Evolutionary conservation across 2,329 filamentous ascomycete genomes (phyloP).

Genomic region (Talaromyces funiculosus): DNA sequence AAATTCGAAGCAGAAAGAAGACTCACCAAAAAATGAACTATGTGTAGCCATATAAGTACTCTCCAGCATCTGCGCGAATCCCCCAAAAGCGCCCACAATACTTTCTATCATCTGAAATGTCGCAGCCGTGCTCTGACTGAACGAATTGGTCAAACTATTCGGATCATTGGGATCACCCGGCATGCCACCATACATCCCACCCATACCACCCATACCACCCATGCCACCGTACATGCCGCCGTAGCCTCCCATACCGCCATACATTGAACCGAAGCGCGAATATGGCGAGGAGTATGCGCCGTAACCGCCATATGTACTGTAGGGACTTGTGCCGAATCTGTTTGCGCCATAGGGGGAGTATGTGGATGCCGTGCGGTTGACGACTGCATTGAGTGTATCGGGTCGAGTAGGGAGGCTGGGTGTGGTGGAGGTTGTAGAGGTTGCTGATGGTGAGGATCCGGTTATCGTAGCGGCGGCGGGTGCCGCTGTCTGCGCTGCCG

Average conservation of each 20-base stretch:
- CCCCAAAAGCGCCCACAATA: slow-evolving; percentile 91
- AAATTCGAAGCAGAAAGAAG: neutral
- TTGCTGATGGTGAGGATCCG: slow-evolving; percentile 36
- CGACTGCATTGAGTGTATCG: slow-evolving; percentile 67
- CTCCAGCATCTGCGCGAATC: slow-evolving; percentile 98
- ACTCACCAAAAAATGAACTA: slow-evolving; percentile 91
- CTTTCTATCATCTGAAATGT: slow-evolving; percentile 99
- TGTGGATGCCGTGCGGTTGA: slow-evolving; percentile 81
- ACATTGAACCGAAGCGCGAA: slow-evolving; percentile 41
- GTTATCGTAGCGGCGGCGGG: slow-evolving; percentile 34
- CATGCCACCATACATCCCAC: slow-evolving; percentile 40
- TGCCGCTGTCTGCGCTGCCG: slow-evolving; percentile 16
- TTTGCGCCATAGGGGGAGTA: slow-evolving; percentile 63
- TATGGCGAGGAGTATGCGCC: slow-evolving; percentile 41
- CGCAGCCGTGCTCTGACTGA: slow-evolving; percentile 88
- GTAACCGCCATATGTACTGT: slow-evolving; percentile 46
- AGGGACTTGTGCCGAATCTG: slow-evolving; percentile 50
- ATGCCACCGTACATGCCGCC: slow-evolving; percentile 41
- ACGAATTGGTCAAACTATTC: slow-evolving; percentile 89
- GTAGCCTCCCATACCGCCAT: slow-evolving; percentile 47
- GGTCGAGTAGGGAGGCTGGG: slow-evolving; percentile 65
- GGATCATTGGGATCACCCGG: slow-evolving; percentile 72
- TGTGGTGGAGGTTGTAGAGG: slow-evolving; percentile 38
- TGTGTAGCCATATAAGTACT: slow-evolving; percentile 99
- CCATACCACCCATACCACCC: slow-evolving; percentile 10